Conservation (phyloP, 2,329 filamentous ascomycete species). For the Penicillium sp. region DNA sequence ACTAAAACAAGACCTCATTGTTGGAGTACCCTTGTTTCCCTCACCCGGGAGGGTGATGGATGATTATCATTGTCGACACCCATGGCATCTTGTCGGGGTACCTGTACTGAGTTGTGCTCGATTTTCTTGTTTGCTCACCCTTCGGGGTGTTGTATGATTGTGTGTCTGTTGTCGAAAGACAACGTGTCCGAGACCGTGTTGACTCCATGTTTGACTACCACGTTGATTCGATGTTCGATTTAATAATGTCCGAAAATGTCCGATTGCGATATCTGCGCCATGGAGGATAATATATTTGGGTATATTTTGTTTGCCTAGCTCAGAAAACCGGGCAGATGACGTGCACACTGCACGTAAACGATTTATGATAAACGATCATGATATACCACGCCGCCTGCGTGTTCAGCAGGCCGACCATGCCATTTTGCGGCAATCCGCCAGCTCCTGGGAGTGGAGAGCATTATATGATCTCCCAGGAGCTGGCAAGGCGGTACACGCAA, state of each 20-base stretch:
- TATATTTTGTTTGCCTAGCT: background rate
- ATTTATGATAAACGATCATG: background rate
- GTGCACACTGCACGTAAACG: background rate
- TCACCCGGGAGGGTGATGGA: background rate
- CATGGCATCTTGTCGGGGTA: background rate
- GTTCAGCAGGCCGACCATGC: background rate
- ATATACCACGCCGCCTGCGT: background rate
- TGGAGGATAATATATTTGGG: background rate
- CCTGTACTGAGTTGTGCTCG: background rate
- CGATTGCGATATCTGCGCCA: background rate
- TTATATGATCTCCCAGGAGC: background rate
- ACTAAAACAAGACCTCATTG: background rate
- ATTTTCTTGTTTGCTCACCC: background rate
- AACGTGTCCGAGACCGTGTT: background rate
- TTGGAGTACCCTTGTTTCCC: background rate
- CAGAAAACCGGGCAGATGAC: background rate
- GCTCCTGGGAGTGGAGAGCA: background rate
- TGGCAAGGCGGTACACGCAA: background rate
- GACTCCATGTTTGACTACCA: background rate
- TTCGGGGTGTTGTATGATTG: background rate
- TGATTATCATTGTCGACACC: background rate
- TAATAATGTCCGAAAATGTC: background rate
- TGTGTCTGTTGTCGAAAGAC: background rate
- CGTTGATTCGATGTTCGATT: too few relatives aligned
- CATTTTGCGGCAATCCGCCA: background rate